Conservation (phyloP, 495 filamentous ascomycete species). For the Xylaria nigripes region DNA sequence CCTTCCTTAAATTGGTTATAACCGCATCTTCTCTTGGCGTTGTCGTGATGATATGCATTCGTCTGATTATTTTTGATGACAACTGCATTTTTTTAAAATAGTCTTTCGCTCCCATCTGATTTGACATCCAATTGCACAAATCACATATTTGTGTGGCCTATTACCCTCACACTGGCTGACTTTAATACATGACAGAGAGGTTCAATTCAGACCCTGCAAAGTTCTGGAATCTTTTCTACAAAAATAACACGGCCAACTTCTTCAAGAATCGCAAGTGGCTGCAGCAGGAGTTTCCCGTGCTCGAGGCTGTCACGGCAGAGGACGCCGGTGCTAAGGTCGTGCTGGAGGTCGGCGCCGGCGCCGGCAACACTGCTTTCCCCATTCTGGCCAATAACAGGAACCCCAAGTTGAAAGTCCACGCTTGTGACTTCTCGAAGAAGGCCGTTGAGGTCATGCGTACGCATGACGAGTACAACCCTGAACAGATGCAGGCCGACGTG, state of each 20-base stretch:
- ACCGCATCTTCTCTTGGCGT: constrained; percentile 2
- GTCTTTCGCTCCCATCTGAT: constrained; percentile 63
- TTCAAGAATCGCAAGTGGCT: constrained; percentile 99
- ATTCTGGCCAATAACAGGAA: constrained; percentile 76
- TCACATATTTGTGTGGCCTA: not conserved
- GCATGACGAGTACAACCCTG: constrained; percentile 53
- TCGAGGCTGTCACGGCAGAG: constrained; percentile 58
- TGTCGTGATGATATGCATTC: constrained; percentile 52
- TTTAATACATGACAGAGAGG: constrained; percentile 37
- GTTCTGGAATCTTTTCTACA: constrained; percentile 97
- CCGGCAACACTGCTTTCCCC: constrained; percentile 93
- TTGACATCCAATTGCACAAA: constrained; percentile 16
- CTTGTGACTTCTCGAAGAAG: constrained; percentile 87
- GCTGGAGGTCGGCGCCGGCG: constrained; percentile 89
- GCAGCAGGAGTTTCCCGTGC: constrained; percentile 83
- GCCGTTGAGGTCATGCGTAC: constrained; percentile 82
- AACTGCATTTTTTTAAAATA: constrained; percentile 33
- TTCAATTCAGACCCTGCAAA: constrained; percentile 86
- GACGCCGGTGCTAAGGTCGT: constrained; percentile 55
- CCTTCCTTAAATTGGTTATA: not conserved
- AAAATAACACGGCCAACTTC: constrained; percentile 89
- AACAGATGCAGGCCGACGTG: constrained; percentile 72
- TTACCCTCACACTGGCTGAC: constrained; percentile 25
- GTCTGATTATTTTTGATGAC: constrained; percentile 51
- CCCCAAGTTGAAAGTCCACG: constrained; percentile 66